phyloP scores from a whole-genome alignment of 169 alveolate genomes.

The Plasmodium gaboni region DNA sequence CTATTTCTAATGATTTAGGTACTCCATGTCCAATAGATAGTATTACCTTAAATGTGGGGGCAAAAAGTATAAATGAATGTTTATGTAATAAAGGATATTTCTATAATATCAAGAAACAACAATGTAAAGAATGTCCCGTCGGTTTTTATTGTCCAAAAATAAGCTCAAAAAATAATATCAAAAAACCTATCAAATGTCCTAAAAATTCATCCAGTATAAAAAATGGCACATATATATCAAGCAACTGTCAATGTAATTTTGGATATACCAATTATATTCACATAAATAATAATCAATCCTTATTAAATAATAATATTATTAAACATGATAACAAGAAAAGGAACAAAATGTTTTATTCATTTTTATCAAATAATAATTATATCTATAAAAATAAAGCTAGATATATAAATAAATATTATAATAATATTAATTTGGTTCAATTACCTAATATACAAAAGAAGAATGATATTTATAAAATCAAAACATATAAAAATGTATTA shows the following conservation, averaged over 20 bases:
- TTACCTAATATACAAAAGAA: neutral
- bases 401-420: no score
- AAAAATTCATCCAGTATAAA: conserved; percentile 69
- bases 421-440: neutral
- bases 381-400: neutral
- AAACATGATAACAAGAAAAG: conserved; percentile 17
- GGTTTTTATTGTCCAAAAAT: conserved; percentile 87
- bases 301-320: conserved; percentile 15
- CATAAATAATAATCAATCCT: neutral
- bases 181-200: conserved; percentile 80
- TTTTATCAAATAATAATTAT: neutral
- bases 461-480: neutral
- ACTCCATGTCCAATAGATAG: conserved; percentile 86
- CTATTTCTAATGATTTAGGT: conserved; percentile 76
- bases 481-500: conserved; percentile 18
- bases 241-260: conserved; percentile 80
- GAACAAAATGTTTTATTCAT: neutral
- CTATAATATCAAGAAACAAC: conserved; percentile 24
- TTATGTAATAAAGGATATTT: conserved; percentile 80
- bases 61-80: conserved; percentile 76
- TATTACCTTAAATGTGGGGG: conserved; percentile 81
- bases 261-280: conserved; percentile 75
- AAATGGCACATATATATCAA: conserved; percentile 68
- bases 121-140: conserved; percentile 84
- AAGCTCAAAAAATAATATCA: conserved; percentile 24